Evolutionary conservation across 2,329 filamentous ascomycete genomes (phyloP).

Genomic region (Lecanicillium sp.): DNA sequence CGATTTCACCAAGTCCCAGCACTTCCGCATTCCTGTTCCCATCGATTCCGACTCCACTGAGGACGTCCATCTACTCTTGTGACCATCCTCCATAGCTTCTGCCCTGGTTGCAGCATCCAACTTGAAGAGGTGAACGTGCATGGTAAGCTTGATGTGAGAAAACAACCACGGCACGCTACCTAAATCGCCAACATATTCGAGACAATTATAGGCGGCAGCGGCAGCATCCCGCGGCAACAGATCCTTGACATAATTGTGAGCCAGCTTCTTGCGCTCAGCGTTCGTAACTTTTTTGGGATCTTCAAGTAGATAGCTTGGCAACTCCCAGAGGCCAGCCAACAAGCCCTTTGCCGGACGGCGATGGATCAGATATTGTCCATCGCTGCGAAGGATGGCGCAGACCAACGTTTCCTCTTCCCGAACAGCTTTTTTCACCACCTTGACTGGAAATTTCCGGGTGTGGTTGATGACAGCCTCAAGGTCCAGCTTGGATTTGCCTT

Average conservation of each 20-base stretch:
- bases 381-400: conserved; percentile 38
- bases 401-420: conserved; percentile 46
- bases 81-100: not conserved
- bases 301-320: conserved; percentile 37
- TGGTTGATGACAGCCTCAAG: conserved; percentile 33
- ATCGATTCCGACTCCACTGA: conserved; percentile 43
- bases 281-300: conserved; percentile 12
- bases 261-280: conserved; percentile 26
- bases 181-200: conserved; percentile 32
- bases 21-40: conserved; percentile 53
- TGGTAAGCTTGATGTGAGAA: conserved; percentile 47
- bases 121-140: conserved; percentile 48
- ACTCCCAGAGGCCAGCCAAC: conserved; percentile 48
- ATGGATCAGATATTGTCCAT: conserved; percentile 39
- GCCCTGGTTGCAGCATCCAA: conserved; percentile 15
- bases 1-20: conserved; percentile 42
- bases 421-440: conserved; percentile 42
- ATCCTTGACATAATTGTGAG: conserved; percentile 22
- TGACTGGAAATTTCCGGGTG: conserved; percentile 43
- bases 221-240: conserved; percentile 15
- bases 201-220: conserved; percentile 11
- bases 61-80: conserved; percentile 27
- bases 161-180: conserved; percentile 50
- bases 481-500: conserved; percentile 12
- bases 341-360: conserved; percentile 46